These are phyloP conservation scores for Lentinula boryana DNA, from an alignment of 768 basidiomycete species.

Conservation along the genomic window DNA sequence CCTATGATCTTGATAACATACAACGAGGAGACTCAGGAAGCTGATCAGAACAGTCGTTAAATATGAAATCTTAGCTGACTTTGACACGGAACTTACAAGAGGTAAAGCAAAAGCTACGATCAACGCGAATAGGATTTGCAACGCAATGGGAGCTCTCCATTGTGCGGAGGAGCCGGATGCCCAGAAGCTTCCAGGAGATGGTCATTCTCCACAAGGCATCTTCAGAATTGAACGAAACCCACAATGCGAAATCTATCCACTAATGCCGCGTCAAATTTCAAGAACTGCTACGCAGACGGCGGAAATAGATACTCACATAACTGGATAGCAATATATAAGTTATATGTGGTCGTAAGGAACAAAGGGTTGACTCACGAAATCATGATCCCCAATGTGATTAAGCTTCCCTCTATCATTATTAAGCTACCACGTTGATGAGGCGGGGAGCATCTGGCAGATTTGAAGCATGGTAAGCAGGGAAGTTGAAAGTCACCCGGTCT, in stretches of 20 bases:
- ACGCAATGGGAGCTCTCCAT: conserved; percentile 59
- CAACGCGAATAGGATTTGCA: conserved; percentile 52
- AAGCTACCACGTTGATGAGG: conserved; percentile 53
- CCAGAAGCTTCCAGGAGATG: conserved; percentile 37
- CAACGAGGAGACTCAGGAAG: conserved; percentile 57
- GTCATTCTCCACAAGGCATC: background rate
- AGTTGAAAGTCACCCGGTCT: background rate
- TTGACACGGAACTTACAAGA: conserved; percentile 31
- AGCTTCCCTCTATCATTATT: conserved; percentile 60
- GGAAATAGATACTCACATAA: conserved; percentile 3
- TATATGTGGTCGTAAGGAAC: background rate
- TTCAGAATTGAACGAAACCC: conserved; percentile 14
- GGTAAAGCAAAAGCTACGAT: conserved; percentile 44
- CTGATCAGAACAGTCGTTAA: conserved; percentile 18
- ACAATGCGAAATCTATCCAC: conserved; percentile 66
- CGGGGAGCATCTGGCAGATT: conserved; percentile 32
- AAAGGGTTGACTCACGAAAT: conserved; percentile 38
- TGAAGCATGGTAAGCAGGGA: background rate
- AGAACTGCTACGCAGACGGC: background rate
- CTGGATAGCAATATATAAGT: background rate
- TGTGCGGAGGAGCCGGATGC: conserved; percentile 42
- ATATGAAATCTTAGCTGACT: background rate
- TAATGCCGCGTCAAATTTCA: conserved; percentile 11
- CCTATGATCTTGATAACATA: conserved; percentile 12
- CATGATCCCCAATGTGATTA: conserved; percentile 61